phyloP scores from a whole-genome alignment of 2,329 filamentous ascomycete genomes.

The Aureobasidium leucospermi region DNA sequence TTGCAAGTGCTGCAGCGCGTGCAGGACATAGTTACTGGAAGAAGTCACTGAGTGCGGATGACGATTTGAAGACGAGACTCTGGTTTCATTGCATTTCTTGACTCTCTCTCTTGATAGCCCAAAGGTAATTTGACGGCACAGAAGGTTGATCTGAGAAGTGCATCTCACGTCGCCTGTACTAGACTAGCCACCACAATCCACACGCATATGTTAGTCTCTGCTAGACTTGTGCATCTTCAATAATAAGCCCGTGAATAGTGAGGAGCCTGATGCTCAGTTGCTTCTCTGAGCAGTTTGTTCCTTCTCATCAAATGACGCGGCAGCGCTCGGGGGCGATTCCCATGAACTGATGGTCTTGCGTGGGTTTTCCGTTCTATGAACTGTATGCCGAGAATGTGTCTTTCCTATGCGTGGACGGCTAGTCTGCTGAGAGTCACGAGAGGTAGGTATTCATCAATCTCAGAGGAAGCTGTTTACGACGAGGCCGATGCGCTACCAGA shows the following conservation, averaged over 20 bases:
- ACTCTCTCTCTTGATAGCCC: neutral
- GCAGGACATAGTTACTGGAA: slow-evolving; percentile 2
- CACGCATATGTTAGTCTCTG: neutral
- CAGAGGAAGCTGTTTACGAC: neutral
- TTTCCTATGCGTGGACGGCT: neutral
- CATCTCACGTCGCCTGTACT: neutral
- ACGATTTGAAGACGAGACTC: neutral
- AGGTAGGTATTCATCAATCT: neutral
- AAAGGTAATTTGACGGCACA: neutral
- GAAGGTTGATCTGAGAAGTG: neutral
- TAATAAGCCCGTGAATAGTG: too few species aligned
- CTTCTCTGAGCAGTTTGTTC: too few species aligned
- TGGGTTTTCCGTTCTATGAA: too few species aligned
- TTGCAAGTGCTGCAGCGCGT: slow-evolving; percentile 21
- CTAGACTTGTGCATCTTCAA: neutral
- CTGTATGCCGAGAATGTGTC: too few species aligned
- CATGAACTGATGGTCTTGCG: too few species aligned
- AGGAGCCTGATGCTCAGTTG: too few species aligned
- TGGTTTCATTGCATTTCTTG: neutral
- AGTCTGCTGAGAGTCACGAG: neutral
- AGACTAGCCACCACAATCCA: neutral
- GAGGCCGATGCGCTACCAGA: neutral
- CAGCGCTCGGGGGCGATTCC: too few species aligned
- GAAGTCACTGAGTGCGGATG: neutral
- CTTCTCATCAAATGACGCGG: too few species aligned